phyloP scores from a whole-genome alignment of 176 grass and related monocot genomes.

The Carex scoparia region DNA sequence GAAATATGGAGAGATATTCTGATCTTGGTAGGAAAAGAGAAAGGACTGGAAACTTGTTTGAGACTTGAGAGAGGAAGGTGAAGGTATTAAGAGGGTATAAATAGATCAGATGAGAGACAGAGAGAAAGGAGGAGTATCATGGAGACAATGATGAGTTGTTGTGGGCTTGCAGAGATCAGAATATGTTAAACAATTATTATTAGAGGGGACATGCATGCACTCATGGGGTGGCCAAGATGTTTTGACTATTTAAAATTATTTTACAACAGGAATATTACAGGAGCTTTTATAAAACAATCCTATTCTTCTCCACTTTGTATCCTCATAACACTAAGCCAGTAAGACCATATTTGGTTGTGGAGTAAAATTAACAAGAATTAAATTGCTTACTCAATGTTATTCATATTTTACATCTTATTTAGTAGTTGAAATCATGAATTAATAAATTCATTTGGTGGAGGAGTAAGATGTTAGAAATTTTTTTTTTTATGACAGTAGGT shows the following conservation, averaged over 20 bases:
- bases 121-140: slow-evolving; percentile 25
- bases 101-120: slow-evolving; percentile 28
- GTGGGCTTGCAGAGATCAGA: slow-evolving; percentile 42
- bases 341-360: too few species aligned
- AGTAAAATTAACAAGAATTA: too few species aligned
- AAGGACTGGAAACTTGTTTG: slow-evolving; percentile 19
- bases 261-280: background rate
- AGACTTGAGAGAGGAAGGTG: slow-evolving; percentile 21
- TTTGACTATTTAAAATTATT: slow-evolving; percentile 18
- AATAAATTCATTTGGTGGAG: too few species aligned
- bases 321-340: background rate
- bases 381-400: too few species aligned
- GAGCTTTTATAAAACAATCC: slow-evolving; percentile 3
- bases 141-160: slow-evolving; percentile 80
- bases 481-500: too few species aligned
- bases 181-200: slow-evolving; percentile 13
- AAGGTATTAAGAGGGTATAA: slow-evolving; percentile 54
- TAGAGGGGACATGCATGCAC: slow-evolving; percentile 20
- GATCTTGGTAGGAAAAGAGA: slow-evolving; percentile 21
- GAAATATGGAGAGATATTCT: background rate
- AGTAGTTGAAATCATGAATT: too few species aligned
- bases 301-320: slow-evolving; percentile 17
- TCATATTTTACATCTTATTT: too few species aligned
- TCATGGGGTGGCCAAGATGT: slow-evolving; percentile 23
- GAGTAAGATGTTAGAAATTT: too few species aligned